Conservation (phyloP, 73 alveolate species). For the Stentor coeruleus region DNA sequence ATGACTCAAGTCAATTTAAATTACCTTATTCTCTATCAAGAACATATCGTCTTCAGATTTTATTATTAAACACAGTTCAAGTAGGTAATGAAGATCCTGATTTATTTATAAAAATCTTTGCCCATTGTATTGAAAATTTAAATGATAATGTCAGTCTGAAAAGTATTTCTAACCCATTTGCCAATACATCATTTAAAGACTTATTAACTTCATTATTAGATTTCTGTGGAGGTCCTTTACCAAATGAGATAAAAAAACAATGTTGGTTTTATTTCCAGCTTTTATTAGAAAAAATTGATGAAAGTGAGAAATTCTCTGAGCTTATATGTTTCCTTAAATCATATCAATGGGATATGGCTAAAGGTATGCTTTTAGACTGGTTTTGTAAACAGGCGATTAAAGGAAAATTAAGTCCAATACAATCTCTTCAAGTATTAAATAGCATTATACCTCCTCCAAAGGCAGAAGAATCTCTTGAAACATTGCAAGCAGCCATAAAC, state of each 20-base stretch:
- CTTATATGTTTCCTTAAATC: background rate
- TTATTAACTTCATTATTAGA: no score
- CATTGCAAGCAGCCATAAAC: background rate
- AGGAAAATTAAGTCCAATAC: background rate
- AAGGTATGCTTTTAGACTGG: background rate
- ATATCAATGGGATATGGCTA: background rate
- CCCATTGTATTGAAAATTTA: background rate
- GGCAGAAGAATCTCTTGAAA: background rate
- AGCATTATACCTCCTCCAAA: background rate
- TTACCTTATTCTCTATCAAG: background rate
- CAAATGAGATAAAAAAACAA: background rate
- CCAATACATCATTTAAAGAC: background rate
- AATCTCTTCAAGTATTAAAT: background rate
- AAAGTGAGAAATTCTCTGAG: background rate
- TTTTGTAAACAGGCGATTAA: background rate
- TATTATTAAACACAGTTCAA: background rate
- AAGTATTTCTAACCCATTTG: background rate
- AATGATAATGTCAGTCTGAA: background rate
- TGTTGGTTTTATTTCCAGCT: background rate
- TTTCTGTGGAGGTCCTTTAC: background rate
- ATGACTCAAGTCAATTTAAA: background rate
- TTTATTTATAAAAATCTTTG: background rate
- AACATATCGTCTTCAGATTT: background rate
- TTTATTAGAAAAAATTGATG: background rate
- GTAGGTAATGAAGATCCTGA: background rate